Conservation (phyloP, 192 early-diverging fungal species). For the Backusella mclennaniae region DNA sequence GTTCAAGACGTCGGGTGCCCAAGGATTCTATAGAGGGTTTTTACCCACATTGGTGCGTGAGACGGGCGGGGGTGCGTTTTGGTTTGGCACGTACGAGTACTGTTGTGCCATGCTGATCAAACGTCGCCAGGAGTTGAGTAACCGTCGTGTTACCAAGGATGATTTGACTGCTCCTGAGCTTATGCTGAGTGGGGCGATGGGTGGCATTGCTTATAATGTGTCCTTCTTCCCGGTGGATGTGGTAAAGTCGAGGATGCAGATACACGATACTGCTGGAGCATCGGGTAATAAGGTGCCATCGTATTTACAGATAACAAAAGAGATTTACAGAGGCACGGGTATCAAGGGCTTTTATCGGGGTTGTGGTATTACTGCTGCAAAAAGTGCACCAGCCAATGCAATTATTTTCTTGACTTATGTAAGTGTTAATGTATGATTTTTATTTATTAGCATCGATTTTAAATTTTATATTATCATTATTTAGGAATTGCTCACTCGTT, state of each 20-base stretch:
- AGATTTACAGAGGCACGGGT: constrained; percentile 77
- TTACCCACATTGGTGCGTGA: constrained; percentile 87
- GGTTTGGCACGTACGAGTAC: constrained; percentile 96
- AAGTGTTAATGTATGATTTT: constrained; percentile 30
- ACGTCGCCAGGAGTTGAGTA: constrained; percentile 10
- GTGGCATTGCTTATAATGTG: constrained; percentile 88
- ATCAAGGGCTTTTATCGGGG: constrained; percentile 89
- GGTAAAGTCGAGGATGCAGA: constrained; percentile 94
- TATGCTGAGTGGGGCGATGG: constrained; percentile 85
- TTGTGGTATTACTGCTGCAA: constrained; percentile 86
- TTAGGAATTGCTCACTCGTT: constrained; percentile 33
- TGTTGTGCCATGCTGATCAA: constrained; percentile 56
- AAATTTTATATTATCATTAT: background rate
- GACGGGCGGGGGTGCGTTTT: constrained; percentile 86
- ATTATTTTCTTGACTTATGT: constrained; percentile 97
- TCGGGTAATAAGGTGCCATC: constrained; percentile 46
- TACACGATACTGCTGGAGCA: constrained; percentile 37
- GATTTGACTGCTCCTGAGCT: constrained; percentile 73
- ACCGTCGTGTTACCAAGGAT: constrained; percentile 48
- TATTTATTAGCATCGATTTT: too few relatives aligned
- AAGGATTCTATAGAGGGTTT: constrained; percentile 78
- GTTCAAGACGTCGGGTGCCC: constrained; percentile 43
- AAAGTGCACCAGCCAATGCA: constrained; percentile 91
- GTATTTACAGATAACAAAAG: constrained; percentile 60
- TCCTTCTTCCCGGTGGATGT: constrained; percentile 91